A percentile compares a stretch with the other conserved stretches of the same genome.
Conservation (phyloP, 1,284 basidiomycete genomes). For the Microbotryomycetes sp. region DNA sequence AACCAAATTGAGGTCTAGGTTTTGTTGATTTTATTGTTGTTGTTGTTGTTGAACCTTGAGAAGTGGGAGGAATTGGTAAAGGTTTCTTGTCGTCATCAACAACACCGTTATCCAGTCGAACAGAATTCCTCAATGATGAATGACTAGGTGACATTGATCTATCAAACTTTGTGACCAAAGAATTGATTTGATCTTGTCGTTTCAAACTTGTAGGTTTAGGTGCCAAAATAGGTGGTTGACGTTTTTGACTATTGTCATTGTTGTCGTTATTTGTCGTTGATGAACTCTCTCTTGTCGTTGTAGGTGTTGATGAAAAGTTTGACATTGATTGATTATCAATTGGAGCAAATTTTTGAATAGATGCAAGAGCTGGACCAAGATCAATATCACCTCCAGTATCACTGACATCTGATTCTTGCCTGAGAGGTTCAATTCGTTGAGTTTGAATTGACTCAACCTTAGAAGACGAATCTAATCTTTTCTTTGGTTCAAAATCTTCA, state of each 20-base stretch:
- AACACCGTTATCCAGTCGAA: conserved; percentile 7
- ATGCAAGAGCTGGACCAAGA: conserved; percentile 31
- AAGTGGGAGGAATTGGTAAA: conserved; percentile 1
- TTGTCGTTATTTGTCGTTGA: not conserved
- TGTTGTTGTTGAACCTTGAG: not conserved
- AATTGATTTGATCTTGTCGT: conserved; percentile 22
- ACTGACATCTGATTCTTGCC: not conserved
- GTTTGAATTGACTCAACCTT: too few species aligned
- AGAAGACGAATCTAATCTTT: too few species aligned
- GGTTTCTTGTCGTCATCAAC: conserved; percentile 13
- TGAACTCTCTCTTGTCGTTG: conserved; percentile 4
- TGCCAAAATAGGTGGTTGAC: not conserved
- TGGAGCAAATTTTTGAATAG: conserved; percentile 31
- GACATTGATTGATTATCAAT: not conserved
- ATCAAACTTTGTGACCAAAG: conserved; percentile 36
- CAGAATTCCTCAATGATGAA: conserved; percentile 11
- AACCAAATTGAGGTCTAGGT: conserved; percentile 3
- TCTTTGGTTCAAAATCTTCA: conserved; percentile 4
- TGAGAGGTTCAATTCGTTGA: not conserved
- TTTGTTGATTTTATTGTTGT: not conserved
- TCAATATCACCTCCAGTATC: conserved; percentile 28
- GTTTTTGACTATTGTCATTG: too few species aligned
- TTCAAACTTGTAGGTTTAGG: conserved; percentile 9
- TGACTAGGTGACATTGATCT: not conserved
- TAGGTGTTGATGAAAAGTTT: not conserved